Conservation (phyloP, 1,284 basidiomycete species). For the Naganishia albida region DNA sequence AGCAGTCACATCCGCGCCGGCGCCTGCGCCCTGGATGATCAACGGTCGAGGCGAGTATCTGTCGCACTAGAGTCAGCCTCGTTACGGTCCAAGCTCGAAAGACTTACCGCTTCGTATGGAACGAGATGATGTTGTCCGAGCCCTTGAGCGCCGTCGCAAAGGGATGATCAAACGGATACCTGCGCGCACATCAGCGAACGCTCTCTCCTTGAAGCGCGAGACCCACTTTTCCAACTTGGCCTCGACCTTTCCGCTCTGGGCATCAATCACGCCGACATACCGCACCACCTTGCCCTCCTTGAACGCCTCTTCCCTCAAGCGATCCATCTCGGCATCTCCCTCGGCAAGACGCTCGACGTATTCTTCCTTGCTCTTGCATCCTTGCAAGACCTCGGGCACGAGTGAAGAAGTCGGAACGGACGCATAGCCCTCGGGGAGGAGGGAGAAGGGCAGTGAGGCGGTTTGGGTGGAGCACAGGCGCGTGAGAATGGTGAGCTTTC, state of each 20-base stretch:
- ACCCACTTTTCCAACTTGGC: constrained; percentile 81
- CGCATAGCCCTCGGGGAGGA: constrained; percentile 68
- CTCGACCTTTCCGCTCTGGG: constrained; percentile 70
- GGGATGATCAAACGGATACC: constrained; percentile 83
- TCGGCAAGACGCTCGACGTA: constrained; percentile 79
- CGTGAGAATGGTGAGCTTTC: constrained; percentile 93
- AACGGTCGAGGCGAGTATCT: constrained; percentile 75
- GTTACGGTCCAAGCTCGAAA: neutral
- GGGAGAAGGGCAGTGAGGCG: constrained; percentile 43
- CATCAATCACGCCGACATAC: constrained; percentile 94
- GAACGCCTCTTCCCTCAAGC: constrained; percentile 73
- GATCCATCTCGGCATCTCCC: constrained; percentile 78
- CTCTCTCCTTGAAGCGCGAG: neutral
- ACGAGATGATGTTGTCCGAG: constrained; percentile 97
- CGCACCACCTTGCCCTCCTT: constrained; percentile 78
- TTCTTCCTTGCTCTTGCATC: constrained; percentile 70
- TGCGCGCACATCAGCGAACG: constrained; percentile 48
- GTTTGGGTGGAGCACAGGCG: constrained; percentile 68
- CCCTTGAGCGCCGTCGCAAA: constrained; percentile 94
- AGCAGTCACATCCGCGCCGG: constrained; percentile 94
- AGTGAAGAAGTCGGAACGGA: constrained; percentile 83
- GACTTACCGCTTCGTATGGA: constrained; percentile 76
- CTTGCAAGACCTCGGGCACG: constrained; percentile 73
- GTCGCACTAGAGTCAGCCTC: neutral
- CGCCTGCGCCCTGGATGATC: constrained; percentile 92